Evolutionary conservation across 2,329 filamentous ascomycete species (phyloP).

Genomic region (Nannizziopsis barbatae): DNA sequence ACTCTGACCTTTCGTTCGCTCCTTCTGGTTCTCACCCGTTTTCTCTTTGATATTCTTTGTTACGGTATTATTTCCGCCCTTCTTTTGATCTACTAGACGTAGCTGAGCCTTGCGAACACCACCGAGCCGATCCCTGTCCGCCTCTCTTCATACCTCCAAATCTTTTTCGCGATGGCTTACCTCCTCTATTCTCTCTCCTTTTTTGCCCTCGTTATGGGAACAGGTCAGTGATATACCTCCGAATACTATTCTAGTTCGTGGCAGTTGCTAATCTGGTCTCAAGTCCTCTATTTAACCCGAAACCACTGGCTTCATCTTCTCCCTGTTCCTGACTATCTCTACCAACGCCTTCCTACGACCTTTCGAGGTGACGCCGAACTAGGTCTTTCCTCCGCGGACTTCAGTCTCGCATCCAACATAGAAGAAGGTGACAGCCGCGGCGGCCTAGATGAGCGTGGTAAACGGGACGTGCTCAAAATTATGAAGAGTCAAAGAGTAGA

Average conservation of each 20-base stretch:
- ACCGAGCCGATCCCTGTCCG: neutral
- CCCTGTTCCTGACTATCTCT: constrained; percentile 56
- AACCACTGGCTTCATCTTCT: constrained; percentile 62
- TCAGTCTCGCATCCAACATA: constrained; percentile 73
- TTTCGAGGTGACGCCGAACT: constrained; percentile 81
- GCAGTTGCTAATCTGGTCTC: neutral
- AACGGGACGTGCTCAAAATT: constrained; percentile 71
- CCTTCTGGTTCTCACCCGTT: neutral
- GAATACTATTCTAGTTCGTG: neutral
- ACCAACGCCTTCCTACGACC: constrained; percentile 62
- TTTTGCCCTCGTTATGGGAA: constrained; percentile 58
- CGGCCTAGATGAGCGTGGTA: constrained; percentile 69
- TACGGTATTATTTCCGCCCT: neutral
- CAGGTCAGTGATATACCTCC: constrained; percentile 41
- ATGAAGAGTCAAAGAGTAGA: constrained; percentile 75
- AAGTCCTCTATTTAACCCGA: constrained; percentile 71
- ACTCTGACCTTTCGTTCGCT: neutral
- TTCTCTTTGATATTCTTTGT: neutral
- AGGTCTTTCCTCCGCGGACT: constrained; percentile 70
- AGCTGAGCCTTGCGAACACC: neutral
- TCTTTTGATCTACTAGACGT: neutral
- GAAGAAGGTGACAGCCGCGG: constrained; percentile 64
- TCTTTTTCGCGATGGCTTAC: constrained; percentile 55
- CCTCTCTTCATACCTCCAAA: neutral
- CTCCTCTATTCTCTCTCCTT: constrained; percentile 68